Evolutionary conservation across 164 flowering plant genomes (phyloP).

Genomic region (Litsea cubeba): DNA sequence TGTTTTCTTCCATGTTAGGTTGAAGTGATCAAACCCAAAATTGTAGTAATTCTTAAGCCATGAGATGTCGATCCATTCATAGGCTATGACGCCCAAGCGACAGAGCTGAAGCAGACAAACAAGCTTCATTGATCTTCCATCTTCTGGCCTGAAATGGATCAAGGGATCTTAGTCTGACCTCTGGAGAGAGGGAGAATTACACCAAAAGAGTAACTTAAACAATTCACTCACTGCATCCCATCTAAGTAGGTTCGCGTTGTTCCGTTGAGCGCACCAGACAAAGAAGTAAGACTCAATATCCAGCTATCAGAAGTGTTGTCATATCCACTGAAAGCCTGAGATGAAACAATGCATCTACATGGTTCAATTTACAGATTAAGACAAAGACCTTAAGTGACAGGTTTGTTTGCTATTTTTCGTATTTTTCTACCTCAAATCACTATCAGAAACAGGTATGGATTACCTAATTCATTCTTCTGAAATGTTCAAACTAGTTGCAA

Average conservation of each 20-base stretch:
- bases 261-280: slow-evolving; percentile 96
- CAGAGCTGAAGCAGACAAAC: slow-evolving; percentile 74
- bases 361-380: background rate
- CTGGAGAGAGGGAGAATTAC: background rate
- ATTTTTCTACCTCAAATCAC: background rate
- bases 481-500: background rate
- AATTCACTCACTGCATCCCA: slow-evolving; percentile 84
- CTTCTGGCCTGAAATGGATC: slow-evolving; percentile 59
- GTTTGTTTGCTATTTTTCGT: background rate
- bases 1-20: slow-evolving; percentile 66
- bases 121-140: slow-evolving; percentile 74
- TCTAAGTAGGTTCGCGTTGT: slow-evolving; percentile 92
- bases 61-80: slow-evolving; percentile 85
- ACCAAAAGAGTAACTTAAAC: background rate
- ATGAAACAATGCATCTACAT: background rate
- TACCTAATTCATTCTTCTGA: background rate
- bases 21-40: slow-evolving; percentile 94
- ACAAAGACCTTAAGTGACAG: background rate
- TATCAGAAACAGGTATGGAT: background rate
- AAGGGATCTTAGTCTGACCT: background rate
- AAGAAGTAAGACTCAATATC: slow-evolving; percentile 84
- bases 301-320: slow-evolving; percentile 82
- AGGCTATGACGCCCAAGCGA: slow-evolving; percentile 71
- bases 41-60: slow-evolving; percentile 80
- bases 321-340: slow-evolving; percentile 78